Conservation (phyloP, 768 basidiomycete genomes). For the Tylopilus balloui region DNA sequence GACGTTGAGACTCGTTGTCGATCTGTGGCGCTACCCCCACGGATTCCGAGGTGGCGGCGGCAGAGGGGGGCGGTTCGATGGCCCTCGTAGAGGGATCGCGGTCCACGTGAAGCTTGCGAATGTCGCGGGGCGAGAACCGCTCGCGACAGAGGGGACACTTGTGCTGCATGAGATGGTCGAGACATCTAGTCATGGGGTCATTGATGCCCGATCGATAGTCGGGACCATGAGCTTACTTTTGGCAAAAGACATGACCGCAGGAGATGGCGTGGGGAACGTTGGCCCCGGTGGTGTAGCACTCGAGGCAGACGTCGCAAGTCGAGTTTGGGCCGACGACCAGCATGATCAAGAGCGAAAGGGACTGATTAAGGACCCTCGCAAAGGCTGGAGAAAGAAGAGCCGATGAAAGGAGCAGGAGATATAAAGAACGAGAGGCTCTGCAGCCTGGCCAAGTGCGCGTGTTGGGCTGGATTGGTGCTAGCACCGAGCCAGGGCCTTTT, state of each 20-base stretch:
- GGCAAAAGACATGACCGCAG: slow-evolving; percentile 73
- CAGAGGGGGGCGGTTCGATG: slow-evolving; percentile 2
- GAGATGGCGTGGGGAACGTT: slow-evolving; percentile 61
- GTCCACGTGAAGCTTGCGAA: slow-evolving; percentile 60
- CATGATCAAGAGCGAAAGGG: slow-evolving; percentile 43
- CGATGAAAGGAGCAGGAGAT: slow-evolving; percentile 6
- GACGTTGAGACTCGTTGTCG: slow-evolving; percentile 44
- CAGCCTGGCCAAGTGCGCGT: slow-evolving; percentile 30
- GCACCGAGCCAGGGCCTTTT: slow-evolving; percentile 19
- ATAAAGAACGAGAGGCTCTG: slow-evolving; percentile 20
- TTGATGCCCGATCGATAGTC: slow-evolving; percentile 3
- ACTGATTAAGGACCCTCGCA: slow-evolving; percentile 34
- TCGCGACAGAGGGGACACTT: slow-evolving; percentile 64
- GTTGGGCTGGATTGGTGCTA: slow-evolving; percentile 24
- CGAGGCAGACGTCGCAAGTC: slow-evolving; percentile 73
- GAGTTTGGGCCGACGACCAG: slow-evolving; percentile 61
- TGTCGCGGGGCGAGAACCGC: slow-evolving; percentile 42
- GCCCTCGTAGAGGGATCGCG: slow-evolving; percentile 32
- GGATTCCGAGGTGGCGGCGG: slow-evolving; percentile 15
- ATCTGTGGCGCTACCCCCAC: slow-evolving; percentile 20
- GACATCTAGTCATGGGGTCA: slow-evolving; percentile 41
- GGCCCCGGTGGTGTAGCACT: slow-evolving; percentile 48
- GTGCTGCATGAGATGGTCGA: slow-evolving; percentile 44
- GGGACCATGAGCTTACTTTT: slow-evolving; percentile 32
- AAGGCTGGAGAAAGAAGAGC: slow-evolving; percentile 4